Evolutionary conservation across 2,329 filamentous ascomycete species (phyloP), one percentile per base, ranked within the genome.

Genomic region (Trichoderma sp.): DNA sequence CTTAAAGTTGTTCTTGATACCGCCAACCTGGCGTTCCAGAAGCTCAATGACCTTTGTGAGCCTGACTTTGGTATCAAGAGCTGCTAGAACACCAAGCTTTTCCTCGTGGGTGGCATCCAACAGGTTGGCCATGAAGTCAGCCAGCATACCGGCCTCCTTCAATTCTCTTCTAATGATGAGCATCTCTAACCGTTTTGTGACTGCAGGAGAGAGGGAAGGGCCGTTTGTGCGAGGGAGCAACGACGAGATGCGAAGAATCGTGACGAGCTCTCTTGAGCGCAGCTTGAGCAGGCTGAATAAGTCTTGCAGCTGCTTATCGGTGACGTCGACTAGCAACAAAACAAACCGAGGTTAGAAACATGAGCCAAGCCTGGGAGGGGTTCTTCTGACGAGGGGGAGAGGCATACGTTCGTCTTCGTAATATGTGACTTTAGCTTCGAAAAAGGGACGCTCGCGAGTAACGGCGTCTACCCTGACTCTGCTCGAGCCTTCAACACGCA

Each of bases 81-180:
- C 89, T n/a, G 92, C 88, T 39, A 99, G 83, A 17, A 99, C 87
- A 67, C 92, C 88, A 64, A 99, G 84, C 78, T 97, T 97, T 76
- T 99, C 95, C 77, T 97, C 93, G 71, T 96, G 91, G 10, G 89
- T 91, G 60, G 91, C 90, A 70, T 97, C 93, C 3, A 97, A 87
- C 27, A 98, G 87, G 76, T 97, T 97, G 45, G 93, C 90, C 93
- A 99, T 97, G 77, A 98, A 98, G 77, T 99, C 95, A 7, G 95
- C 94, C 10, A 99, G 84, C 9, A 89, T 82, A 2, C 94, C 94
- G 1, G 94, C 94, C 72, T 98, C 93, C 50, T 87, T 84, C 60
- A 95, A 78, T 68, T 93, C 89, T 76, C 95, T 96, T 77, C 90
- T 89, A 35, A 89, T 86, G 71, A 99, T 97, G 78, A 93, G 95